These are phyloP conservation scores for Hyphopichia pseudoburtonii DNA, from an alignment of 1,139 yeast species.

Conservation along the genomic window DNA sequence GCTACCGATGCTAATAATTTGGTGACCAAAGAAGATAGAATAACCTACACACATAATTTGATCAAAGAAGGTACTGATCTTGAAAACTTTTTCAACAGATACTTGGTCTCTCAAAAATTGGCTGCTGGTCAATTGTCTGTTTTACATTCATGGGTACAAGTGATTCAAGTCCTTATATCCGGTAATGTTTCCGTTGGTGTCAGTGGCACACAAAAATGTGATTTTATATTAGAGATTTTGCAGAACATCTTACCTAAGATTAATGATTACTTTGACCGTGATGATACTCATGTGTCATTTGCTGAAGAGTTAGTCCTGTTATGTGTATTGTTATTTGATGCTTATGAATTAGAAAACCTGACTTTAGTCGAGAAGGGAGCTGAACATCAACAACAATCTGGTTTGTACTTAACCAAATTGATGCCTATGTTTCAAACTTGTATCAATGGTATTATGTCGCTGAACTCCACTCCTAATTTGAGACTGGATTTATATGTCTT, in stretches of 20 bases:
- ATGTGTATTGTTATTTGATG: conserved; percentile 67
- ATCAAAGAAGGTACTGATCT: conserved; percentile 28
- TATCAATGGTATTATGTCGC: conserved; percentile 67
- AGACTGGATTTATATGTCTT: conserved; percentile 80
- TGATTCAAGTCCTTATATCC: conserved; percentile 69
- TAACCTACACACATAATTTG: conserved; percentile 24
- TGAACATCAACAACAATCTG: conserved; percentile 27
- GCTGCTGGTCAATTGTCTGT: conserved; percentile 57
- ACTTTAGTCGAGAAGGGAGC: conserved; percentile 7
- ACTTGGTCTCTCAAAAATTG: conserved; percentile 45
- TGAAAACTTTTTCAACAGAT: conserved; percentile 40
- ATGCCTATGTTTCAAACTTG: conserved; percentile 73
- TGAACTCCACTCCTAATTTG: conserved; percentile 64
- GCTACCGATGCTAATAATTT: conserved; percentile 18
- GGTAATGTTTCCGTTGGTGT: conserved; percentile 47
- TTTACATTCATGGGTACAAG: conserved; percentile 79
- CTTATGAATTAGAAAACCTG: conserved; percentile 53
- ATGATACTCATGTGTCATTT: conserved; percentile 60
- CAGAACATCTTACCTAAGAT: conserved; percentile 76
- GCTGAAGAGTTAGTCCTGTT: conserved; percentile 78
- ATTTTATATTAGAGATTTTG: conserved; percentile 73
- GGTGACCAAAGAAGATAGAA: conserved; percentile 22
- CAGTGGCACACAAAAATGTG: conserved; percentile 43
- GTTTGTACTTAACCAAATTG: conserved; percentile 47
- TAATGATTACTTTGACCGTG: conserved; percentile 68